Conservation (phyloP, 2,329 filamentous ascomycete species). For the Ceratocystis variospora region DNA sequence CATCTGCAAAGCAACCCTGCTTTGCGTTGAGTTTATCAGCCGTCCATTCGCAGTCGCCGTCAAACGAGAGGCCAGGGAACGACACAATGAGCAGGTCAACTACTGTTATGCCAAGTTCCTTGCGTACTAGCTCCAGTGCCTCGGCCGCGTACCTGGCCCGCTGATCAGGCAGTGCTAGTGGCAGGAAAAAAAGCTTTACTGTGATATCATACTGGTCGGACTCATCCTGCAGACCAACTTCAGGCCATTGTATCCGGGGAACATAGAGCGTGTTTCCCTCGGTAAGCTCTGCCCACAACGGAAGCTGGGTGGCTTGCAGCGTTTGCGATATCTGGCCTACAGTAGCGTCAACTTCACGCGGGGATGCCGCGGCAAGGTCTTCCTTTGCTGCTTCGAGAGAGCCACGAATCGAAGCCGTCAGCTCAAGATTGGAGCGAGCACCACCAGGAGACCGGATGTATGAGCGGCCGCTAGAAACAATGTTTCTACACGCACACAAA, state of each 20-base stretch:
- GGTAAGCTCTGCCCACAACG: constrained; percentile 56
- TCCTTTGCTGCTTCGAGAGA: constrained; percentile 67
- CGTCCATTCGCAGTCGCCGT: constrained; percentile 77
- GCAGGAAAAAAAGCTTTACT: constrained; percentile 86
- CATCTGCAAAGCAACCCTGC: constrained; percentile 53
- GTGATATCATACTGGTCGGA: constrained; percentile 82
- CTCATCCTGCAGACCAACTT: constrained; percentile 64
- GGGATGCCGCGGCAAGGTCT: constrained; percentile 31
- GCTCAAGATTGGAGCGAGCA: constrained; percentile 81
- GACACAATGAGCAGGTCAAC: constrained; percentile 86
- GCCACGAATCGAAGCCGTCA: constrained; percentile 72
- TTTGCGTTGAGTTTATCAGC: constrained; percentile 47
- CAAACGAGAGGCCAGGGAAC: constrained; percentile 86
- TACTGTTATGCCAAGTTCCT: constrained; percentile 59
- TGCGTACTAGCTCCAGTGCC: constrained; percentile 65
- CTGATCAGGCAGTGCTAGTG: constrained; percentile 48
- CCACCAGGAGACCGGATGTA: constrained; percentile 66
- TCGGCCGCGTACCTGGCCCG: constrained; percentile 60
- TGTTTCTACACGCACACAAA: constrained; percentile 38
- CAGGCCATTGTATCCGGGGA: constrained; percentile 60
- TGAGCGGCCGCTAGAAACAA: constrained; percentile 70
- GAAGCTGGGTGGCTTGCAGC: constrained; percentile 23
- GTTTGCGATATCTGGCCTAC: constrained; percentile 22
- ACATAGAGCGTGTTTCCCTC: constrained; percentile 50
- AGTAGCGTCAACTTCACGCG: not conserved